Conservation (phyloP, 768 basidiomycete species). For the Lentinula edodes region DNA sequence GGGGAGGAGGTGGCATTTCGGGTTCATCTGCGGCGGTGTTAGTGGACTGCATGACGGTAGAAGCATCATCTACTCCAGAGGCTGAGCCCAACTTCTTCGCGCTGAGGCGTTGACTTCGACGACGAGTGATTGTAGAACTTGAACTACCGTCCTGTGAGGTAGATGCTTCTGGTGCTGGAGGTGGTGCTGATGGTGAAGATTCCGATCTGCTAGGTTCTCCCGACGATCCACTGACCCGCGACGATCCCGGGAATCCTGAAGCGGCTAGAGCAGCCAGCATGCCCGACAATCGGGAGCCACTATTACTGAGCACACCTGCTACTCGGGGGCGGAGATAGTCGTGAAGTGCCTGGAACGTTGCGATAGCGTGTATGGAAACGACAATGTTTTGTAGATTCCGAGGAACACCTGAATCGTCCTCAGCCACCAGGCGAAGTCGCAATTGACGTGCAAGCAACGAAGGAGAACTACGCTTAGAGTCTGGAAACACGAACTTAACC, state of each 20-base stretch:
- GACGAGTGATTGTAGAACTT: constrained; percentile 43
- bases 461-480: constrained; percentile 87
- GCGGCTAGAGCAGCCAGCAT: constrained; percentile 90
- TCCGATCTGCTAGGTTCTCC: constrained; percentile 21
- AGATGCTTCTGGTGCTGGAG: constrained; percentile 23
- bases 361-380: constrained; percentile 97
- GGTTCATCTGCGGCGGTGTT: constrained; percentile 14
- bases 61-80: neutral
- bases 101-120: constrained; percentile 81
- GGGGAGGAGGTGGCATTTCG: constrained; percentile 19
- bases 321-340: constrained; percentile 93
- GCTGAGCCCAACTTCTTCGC: constrained; percentile 44
- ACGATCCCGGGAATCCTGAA: constrained; percentile 58
- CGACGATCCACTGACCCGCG: constrained; percentile 20
- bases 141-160: constrained; percentile 18
- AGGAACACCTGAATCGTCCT: constrained; percentile 86
- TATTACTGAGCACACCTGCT: constrained; percentile 57
- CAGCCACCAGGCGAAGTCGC: constrained; percentile 83
- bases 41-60: neutral
- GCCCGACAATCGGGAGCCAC: constrained; percentile 66
- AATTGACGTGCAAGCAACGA: constrained; percentile 90
- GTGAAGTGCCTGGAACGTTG: constrained; percentile 94
- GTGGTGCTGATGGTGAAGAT: constrained; percentile 21
- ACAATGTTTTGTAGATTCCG: constrained; percentile 84
- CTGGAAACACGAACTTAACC: constrained; percentile 27